Evolutionary conservation across 805 yeast species (phyloP).

Genomic region (Pichia heedii): DNA sequence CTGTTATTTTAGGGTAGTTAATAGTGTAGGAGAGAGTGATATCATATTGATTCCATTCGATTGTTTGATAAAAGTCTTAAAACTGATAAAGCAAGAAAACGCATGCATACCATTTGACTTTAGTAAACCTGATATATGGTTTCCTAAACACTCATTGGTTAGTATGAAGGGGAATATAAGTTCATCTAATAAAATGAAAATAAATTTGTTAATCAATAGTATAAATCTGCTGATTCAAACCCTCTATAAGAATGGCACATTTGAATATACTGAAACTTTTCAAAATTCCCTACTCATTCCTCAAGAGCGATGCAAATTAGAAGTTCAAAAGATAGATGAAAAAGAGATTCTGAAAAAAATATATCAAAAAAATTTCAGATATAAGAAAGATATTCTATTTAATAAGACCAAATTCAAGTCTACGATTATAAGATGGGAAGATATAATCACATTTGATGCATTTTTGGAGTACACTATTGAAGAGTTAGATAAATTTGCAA

Average conservation of each 20-base stretch:
- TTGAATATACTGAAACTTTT: conserved; percentile 2
- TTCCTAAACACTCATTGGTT: conserved; percentile 15
- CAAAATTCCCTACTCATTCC: conserved; percentile 5
- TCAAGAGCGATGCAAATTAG: conserved; percentile 1
- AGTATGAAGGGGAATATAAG: conserved; percentile 18
- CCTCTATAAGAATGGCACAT: conserved; percentile 20
- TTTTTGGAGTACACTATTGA: conserved; percentile 38
- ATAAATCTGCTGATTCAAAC: conserved; percentile 41
- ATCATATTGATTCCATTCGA: conserved; percentile 20
- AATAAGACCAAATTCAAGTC: conserved; percentile 1
- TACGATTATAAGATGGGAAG: conserved; percentile 26
- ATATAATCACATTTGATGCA: conserved; percentile 35
- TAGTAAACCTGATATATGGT: conserved; percentile 16
- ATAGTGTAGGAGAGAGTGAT: conserved; percentile 3
- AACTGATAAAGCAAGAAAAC: conserved; percentile 28
- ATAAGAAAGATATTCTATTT: not conserved
- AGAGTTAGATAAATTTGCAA: conserved; percentile 31
- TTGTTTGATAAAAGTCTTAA: conserved; percentile 25
- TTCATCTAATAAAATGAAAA: conserved; percentile 33
- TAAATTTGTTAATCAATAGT: conserved; percentile 39
- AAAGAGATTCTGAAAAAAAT: conserved; percentile 1
- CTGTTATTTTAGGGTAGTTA: conserved; percentile 17
- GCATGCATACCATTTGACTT: conserved; percentile 23
- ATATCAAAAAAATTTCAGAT: not conserved
- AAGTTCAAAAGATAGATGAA: conserved; percentile 1